Evolutionary conservation across 192 early-diverging fungal genomes (phyloP), one percentile per base, ranked within the genome.

Genomic region (Mortierella alpina): DNA sequence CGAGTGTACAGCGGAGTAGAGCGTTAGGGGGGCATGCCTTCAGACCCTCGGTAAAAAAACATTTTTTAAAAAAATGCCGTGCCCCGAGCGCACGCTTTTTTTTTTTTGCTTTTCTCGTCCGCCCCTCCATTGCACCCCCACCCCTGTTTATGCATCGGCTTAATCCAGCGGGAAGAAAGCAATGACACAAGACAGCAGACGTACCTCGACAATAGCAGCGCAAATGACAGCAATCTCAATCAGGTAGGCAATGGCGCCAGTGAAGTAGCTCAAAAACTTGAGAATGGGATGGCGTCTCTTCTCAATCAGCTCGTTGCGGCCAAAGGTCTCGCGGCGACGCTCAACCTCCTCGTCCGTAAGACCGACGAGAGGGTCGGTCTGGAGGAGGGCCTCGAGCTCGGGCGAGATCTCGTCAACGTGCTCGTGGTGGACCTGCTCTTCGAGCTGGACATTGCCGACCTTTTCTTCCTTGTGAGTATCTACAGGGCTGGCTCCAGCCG

Each of bases 201-300:
- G 41, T 72, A 72, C 70, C 75, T 73, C 79, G 22, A 92, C 87
- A 4, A 92, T 85, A 54, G 88, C 92, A 59, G 93, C 87, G 49
- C 95, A 87, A 47, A 97, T 92, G 69, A 87, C 90, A 6, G 96
- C 90, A 56, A 96, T 88, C 84, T 97, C 96, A 66, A 97, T 94
- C 53, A 97, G 84, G 79, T 92, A 94, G 17, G 95, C 90, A 68
- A 96, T 95, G 55, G 95, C 87, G 10, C 96, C 96, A 9, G 88
- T 89, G 72, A 96, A 96, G 81, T 95, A 96, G 7, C 85, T 83
- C 20, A 95, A 84, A 73, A 96, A 95, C 82, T 95, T 95, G 58
- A 96, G 80, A 22, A 95, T 71, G 7, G 92, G 92, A 77, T 94
- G 96, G 7, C 87, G 91, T 78, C 93, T 95, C 59, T 90, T 87